These are phyloP conservation scores for Candida multigemmis DNA, from an alignment of 805 yeast species.

Conservation along the genomic window DNA sequence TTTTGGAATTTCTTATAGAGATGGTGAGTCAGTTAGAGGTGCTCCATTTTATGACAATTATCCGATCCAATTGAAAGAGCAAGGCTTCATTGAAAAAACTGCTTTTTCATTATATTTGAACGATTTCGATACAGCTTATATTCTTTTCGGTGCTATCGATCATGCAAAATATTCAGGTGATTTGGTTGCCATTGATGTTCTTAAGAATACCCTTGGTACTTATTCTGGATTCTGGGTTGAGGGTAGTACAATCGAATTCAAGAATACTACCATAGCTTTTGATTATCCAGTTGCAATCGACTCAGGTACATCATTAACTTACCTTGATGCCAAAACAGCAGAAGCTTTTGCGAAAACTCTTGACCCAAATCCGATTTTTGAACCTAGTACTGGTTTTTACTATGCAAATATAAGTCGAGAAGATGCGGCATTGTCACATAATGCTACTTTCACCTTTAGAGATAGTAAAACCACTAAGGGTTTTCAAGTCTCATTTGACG, in stretches of 20 bases:
- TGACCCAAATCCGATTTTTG: too few relatives aligned
- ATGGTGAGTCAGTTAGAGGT: too few relatives aligned
- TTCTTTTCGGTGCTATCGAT: slow-evolving; percentile 22
- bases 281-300: slow-evolving; percentile 3
- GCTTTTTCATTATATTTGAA: slow-evolving; percentile 20
- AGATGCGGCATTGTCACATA: too few relatives aligned
- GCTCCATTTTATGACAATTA: slow-evolving; percentile 23
- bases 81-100: slow-evolving; percentile 19
- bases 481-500: too few relatives aligned
- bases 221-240: too few relatives aligned
- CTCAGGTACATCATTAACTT: slow-evolving; percentile 36
- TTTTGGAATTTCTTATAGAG: too few relatives aligned
- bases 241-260: too few relatives aligned
- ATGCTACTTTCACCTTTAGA: too few relatives aligned
- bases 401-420: too few relatives aligned
- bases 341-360: slow-evolving; percentile 1
- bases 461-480: too few relatives aligned
- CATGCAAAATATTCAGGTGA: slow-evolving; percentile 11
- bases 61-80: slow-evolving; percentile 17
- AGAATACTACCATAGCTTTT: too few relatives aligned
- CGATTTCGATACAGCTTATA: slow-evolving; percentile 9
- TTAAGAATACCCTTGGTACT: neutral
- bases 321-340: slow-evolving; percentile 23
- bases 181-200: slow-evolving; percentile 11
- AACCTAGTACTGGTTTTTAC: too few relatives aligned